Base-by-base conservation (phyloP, 2,329 filamentous ascomycete species). In the Diaporthe helianthi region DNA sequence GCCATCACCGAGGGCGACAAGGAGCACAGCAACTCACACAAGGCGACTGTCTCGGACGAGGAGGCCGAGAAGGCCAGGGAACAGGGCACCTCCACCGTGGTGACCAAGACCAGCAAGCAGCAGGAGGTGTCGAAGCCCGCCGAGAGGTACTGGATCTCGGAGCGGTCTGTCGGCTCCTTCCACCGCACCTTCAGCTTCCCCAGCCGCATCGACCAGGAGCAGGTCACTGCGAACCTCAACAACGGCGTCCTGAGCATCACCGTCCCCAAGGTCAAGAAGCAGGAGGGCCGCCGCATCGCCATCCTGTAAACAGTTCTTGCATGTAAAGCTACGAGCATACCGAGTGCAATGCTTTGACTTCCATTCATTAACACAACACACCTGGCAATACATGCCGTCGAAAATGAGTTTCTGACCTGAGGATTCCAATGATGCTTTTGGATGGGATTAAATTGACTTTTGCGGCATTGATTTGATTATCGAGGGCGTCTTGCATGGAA, bases 131-230 rank as follows among this genome's bases (percentile, higher is more conserved):
- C 71, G 68, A 73, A 66, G 63, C 72, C 73, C 72, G 76, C 65
- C 7, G 70, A 67, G 38, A 74, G 88, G 80, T 94, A 90, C 85
- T 95, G 92, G 92, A 82, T 90, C 71, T 83, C 84, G 44, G 90
- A 92, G 81, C 88, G 89, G 74, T 86, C 84, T 71, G 81, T 90
- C 69, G 90, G 90, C 77, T 85, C 89, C 73, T 93, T 93, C 81
- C 84, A 86, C 60, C 87, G 91, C 72, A 87, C 84, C 70, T 93
- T 93, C 82, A 87, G 82, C 78, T 93, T 93, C 82, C 89, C 90
- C 0, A 80, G 80, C 65, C 86, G 85, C 33, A 85, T 93, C 71
- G 88, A 92, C 75, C 85, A 87, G 74, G 87, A 89, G 19, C 80
- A 75, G 3, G 90, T 93, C 67, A 83, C 79, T 53, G 91, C 91